Evolutionary conservation across 176 grass and related monocot species (phyloP).

Genomic region (Oryza glaberrima): DNA sequence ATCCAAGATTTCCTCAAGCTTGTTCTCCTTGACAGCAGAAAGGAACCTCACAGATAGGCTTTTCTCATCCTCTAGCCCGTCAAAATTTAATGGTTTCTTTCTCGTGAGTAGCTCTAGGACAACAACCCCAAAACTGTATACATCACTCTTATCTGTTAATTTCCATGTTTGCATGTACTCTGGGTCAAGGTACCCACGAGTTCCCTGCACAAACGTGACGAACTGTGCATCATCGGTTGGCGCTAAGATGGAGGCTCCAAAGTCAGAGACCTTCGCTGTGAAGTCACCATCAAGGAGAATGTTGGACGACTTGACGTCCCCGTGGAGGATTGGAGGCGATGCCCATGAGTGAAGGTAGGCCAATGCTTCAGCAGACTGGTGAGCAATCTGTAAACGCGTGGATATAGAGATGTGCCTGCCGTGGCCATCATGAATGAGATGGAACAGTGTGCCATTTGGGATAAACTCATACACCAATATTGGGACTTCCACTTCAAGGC

Average conservation of each 20-base stretch:
- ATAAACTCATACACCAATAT: too few relatives aligned
- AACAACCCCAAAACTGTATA: constrained; percentile 36
- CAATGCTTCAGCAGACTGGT: too few relatives aligned
- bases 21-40: background rate
- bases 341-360: too few relatives aligned
- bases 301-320: too few relatives aligned
- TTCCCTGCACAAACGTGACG: constrained; percentile 48
- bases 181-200: constrained; percentile 47
- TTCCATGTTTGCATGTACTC: constrained; percentile 45
- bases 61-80: background rate
- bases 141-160: constrained; percentile 29
- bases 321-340: too few relatives aligned
- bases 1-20: constrained; percentile 3
- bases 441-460: too few relatives aligned
- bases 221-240: constrained; percentile 28
- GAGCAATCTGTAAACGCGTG: too few relatives aligned
- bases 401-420: too few relatives aligned
- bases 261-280: constrained; percentile 27
- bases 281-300: background rate
- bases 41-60: constrained; percentile 11
- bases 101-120: constrained; percentile 22
- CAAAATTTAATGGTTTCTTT: background rate
- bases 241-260: constrained; percentile 37
- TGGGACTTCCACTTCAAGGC: too few relatives aligned
- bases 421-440: too few relatives aligned